Base-by-base conservation (phyloP, 495 filamentous ascomycete species). In the Parathielavia appendiculata region DNA sequence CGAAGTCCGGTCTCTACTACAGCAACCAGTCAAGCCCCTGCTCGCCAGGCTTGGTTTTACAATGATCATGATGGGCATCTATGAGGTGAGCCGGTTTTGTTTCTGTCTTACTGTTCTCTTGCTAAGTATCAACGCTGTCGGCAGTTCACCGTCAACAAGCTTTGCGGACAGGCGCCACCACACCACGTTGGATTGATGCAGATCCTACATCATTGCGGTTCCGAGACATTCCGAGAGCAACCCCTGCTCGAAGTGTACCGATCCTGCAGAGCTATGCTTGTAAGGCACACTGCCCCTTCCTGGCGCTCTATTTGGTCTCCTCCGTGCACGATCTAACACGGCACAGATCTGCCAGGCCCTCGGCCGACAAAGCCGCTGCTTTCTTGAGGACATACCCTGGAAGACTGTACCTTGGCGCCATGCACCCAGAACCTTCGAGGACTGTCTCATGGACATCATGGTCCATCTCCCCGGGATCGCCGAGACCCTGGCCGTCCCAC, bases 391-490 rank as follows among this genome's bases (percentile, higher is more conserved):
- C 8, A 43, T 35, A 1, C 12, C 32, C 0, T 60, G 57, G 57
- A 60, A 60, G 36, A 48, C 51, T 0, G 13, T 60, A 0, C 57
- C 57, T 16, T 60, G 57, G 57, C 30, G 34, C 10, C 22, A 44
- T 16, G 11, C 26, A 2, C 57, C 51, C 20, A 60, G 55, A 35
- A 51, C 45, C 11, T 54, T 60, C 23, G 57, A 60, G 36, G 57
- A 60, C 17, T 51, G 57, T 14, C 51, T 60, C 11, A 50, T 54
- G 51, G 57, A 60, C 43, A 49, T 60, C 17, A 36, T 60, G 10
- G 35, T 60, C 23, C 43, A 60, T 10, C n/a, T 55, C 1, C 51
- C 57, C 16, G 57, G 57, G 2, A 22, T 60, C 5, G 50, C 57
- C 32, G 51, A 60, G 38, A 43, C 26, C 35, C 13, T 49, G 10